Conservation (phyloP, 2,329 filamentous ascomycete genomes). For the Fusarium caatingaense region DNA sequence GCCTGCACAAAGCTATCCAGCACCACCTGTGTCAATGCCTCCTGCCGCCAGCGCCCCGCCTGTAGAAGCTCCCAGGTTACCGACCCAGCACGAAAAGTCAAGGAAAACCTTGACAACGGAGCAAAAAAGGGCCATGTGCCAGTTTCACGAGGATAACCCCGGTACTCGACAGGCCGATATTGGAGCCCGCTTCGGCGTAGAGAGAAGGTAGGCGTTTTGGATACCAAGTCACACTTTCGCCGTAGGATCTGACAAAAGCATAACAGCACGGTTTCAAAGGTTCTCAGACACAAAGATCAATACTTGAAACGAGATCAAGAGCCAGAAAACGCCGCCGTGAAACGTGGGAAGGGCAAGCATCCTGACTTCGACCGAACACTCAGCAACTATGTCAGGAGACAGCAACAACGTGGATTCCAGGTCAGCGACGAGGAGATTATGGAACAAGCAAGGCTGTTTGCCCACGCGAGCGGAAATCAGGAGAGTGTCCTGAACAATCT, state of each 20-base stretch:
- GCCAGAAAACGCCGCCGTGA: constrained; percentile 73
- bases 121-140: constrained; percentile 92
- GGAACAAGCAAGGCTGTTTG: constrained; percentile 86
- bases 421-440: constrained; percentile 85
- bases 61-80: constrained; percentile 44
- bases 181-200: constrained; percentile 93
- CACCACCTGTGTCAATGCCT: constrained; percentile 69
- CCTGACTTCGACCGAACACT: constrained; percentile 94
- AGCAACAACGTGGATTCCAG: constrained; percentile 78
- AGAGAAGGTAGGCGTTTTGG: constrained; percentile 80
- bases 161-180: constrained; percentile 96
- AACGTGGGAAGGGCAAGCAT: constrained; percentile 83
- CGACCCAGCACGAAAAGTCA: constrained; percentile 67
- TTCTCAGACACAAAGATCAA: constrained; percentile 92
- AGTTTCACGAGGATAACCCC: constrained; percentile 91
- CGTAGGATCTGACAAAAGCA: constrained; percentile 45
- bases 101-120: constrained; percentile 91
- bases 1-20: constrained; percentile 63
- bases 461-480: constrained; percentile 73
- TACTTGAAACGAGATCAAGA: constrained; percentile 88
- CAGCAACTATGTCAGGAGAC: constrained; percentile 86
- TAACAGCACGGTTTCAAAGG: constrained; percentile 95
- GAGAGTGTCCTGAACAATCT: constrained; percentile 78
- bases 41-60: constrained; percentile 64
- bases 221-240: constrained; percentile 5